A percentile compares a stretch with the other conserved stretches of the same genome.
phyloP scores from a whole-genome alignment of 352 stramenopile species.

The Globisporangium canariense region DNA sequence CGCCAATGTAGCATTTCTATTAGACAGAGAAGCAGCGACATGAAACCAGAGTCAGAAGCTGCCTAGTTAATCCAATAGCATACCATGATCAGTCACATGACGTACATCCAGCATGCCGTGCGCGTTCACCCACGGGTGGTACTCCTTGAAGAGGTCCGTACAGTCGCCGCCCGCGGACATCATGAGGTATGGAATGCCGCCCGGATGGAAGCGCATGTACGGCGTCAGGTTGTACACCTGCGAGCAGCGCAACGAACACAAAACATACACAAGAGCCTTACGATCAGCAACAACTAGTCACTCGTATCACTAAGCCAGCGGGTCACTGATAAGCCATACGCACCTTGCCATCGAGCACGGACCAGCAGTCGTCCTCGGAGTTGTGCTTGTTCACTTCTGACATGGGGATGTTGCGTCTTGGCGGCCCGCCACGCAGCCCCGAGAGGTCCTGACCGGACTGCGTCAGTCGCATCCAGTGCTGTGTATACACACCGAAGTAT shows the following conservation, averaged over 20 bases:
- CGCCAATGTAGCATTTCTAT: slow-evolving; percentile 77
- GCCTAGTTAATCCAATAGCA: too few species aligned
- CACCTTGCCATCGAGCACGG: slow-evolving; percentile 89
- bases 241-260: neutral
- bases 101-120: slow-evolving; percentile 83
- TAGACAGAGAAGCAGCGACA: neutral
- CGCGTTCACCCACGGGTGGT: slow-evolving; percentile 94
- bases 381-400: slow-evolving; percentile 88
- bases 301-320: too few species aligned
- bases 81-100: neutral
- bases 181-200: slow-evolving; percentile 93
- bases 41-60: neutral
- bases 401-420: slow-evolving; percentile 62
- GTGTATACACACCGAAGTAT: neutral
- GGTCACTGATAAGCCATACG: slow-evolving; percentile 17
- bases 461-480: slow-evolving; percentile 93
- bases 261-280: neutral
- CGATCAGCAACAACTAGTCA: neutral
- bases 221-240: slow-evolving; percentile 94
- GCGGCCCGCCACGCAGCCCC: slow-evolving; percentile 55
- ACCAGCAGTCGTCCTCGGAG: slow-evolving; percentile 92
- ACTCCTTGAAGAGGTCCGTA: slow-evolving; percentile 96
- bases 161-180: slow-evolving; percentile 90
- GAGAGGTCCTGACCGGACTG: slow-evolving; percentile 84
- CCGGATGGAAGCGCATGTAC: slow-evolving; percentile 97